Base-by-base conservation (phyloP, 805 yeast genomes). In the Candida ulmi region DNA sequence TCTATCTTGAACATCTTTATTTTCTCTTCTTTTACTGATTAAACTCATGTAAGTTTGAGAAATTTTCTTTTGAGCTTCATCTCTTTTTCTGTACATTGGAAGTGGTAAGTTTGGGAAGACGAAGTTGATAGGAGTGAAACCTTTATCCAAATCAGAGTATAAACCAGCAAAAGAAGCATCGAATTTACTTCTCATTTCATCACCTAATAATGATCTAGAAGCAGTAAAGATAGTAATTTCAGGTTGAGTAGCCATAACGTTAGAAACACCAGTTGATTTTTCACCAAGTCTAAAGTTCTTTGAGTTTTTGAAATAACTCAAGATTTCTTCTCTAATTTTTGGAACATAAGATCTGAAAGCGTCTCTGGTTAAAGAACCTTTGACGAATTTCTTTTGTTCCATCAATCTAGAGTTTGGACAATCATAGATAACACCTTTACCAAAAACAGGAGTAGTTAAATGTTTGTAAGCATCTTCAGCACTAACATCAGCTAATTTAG, bases 361-460 rank as follows among this genome's bases (percentile, higher is more conserved):
- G 33, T 86, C 96, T 48, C 76, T 78, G 21, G 96, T 84, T 52
- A 93, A 73, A 17, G 96, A 95, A 39, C 77, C 76, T 66, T 93
- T 93, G 46, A 90, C 95, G 57, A 93, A 93, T 69, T 88, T 93
- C 78, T 93, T 93, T 66, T 93, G 99, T 62, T 93, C 99, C 99
- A 93, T 93, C 56, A 93, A 76, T 50, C 88, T 79, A 55, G 79
- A 67, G 68, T 93, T 93, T 47, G 99, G 88, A 66, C 97, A 91
- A 67, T 93, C 99, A 61, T 93, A 93, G 38, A 93, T 85, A 39
- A 93, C 99, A 55, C 98, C 99, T 57, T 88, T 80, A 54, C 99
- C 99, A 52, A 93, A 93, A 13, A 88, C 96, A 12, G 99, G 99
- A n/a, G 98, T 91, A n/a, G 99, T 93, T 64, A 93, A 74, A 60